phyloP scores from a whole-genome alignment of 148 eudicot genomes.

The Rhododendron kiyosumense region DNA sequence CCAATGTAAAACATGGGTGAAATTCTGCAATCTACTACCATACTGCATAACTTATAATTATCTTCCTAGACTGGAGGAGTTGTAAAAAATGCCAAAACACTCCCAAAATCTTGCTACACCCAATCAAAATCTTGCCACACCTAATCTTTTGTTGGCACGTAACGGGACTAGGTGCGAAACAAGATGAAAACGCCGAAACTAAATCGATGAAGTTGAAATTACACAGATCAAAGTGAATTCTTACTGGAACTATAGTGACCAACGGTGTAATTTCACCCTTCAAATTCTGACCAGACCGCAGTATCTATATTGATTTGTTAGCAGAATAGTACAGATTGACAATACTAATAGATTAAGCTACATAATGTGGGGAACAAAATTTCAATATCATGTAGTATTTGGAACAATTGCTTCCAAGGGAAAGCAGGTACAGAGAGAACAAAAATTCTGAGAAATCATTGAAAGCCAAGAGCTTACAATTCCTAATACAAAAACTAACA shows the following conservation, averaged over 20 bases:
- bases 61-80: not conserved
- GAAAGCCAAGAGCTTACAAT: conserved; percentile 27
- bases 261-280: not conserved
- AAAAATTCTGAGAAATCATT: conserved; percentile 6
- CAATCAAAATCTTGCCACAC: not conserved
- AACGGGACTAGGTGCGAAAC: not conserved
- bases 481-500: not conserved
- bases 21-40: not conserved
- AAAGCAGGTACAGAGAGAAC: not conserved
- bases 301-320: not conserved
- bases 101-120: not conserved
- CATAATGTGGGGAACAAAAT: not conserved
- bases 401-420: conserved; percentile 12
- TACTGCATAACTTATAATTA: not conserved
- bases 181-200: not conserved
- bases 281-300: not conserved
- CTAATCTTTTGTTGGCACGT: not conserved
- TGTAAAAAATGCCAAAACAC: not conserved
- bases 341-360: not conserved
- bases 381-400: not conserved
- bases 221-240: not conserved
- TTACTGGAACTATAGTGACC: not conserved
- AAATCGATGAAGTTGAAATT: not conserved
- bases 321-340: not conserved
- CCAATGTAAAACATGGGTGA: not conserved